phyloP scores from a whole-genome alignment of 768 basidiomycete genomes.

The Termitomyces sp. region DNA sequence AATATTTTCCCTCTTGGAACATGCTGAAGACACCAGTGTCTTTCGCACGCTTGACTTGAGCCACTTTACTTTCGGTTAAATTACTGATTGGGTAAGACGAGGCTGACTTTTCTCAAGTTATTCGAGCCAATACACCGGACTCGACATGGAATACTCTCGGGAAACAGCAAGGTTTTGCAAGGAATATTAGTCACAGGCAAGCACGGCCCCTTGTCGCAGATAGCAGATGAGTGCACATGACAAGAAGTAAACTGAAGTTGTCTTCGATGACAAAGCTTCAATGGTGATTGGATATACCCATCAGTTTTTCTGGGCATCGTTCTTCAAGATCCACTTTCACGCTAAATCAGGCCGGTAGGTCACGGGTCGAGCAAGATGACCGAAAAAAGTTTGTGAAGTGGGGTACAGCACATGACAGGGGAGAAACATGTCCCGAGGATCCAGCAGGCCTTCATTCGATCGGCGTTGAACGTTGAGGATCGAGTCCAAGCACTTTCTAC shows the following conservation, averaged over 20 bases:
- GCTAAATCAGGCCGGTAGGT: background rate
- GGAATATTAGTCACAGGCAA: background rate
- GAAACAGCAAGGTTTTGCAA: background rate
- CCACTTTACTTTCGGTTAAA: background rate
- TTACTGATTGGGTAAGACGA: background rate
- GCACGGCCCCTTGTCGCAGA: background rate
- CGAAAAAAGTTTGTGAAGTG: background rate
- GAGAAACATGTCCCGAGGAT: background rate
- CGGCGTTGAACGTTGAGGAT: no score
- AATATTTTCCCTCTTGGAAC: background rate
- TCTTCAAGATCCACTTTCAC: background rate
- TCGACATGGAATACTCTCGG: background rate
- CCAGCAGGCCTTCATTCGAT: background rate
- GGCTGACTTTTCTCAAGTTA: background rate
- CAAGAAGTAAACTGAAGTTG: background rate
- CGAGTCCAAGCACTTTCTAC: background rate
- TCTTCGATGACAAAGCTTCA: background rate
- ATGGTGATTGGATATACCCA: background rate
- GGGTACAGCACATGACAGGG: background rate
- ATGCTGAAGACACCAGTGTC: background rate
- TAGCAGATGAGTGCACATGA: background rate
- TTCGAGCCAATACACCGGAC: background rate
- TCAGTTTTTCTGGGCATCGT: no score
- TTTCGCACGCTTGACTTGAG: background rate
- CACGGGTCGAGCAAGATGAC: background rate